Percentiles rank a stretch among this genome's conserved stretches.
These are phyloP conservation scores for Malassezia slooffiae DNA, from an alignment of 1,284 basidiomycete genomes.

Conservation along the genomic window DNA sequence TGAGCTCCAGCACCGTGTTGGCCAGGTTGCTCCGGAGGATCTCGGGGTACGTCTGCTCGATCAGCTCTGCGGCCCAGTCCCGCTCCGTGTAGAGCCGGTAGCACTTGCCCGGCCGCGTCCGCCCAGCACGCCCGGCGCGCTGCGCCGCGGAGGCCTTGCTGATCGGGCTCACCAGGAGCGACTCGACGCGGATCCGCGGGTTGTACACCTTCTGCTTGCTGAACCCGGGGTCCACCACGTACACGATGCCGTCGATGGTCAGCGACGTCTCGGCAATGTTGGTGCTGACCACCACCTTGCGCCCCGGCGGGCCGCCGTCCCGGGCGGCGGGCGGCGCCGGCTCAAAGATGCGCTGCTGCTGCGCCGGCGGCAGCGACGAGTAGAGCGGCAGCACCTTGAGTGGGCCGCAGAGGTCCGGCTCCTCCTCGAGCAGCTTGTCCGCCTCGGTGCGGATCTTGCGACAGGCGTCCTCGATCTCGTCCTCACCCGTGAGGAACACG, in stretches of 20 bases:
- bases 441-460: slow-evolving; percentile 75
- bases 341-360: slow-evolving; percentile 92
- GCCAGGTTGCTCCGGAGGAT: slow-evolving; percentile 73
- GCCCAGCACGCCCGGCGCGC: slow-evolving; percentile 86
- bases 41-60: slow-evolving; percentile 93
- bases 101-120: slow-evolving; percentile 91
- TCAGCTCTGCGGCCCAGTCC: slow-evolving; percentile 74
- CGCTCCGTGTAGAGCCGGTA: slow-evolving; percentile 95
- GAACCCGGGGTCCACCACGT: slow-evolving; percentile 95
- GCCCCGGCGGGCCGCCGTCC: slow-evolving; percentile 65
- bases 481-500: slow-evolving; percentile 91
- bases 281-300: slow-evolving; percentile 89
- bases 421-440: slow-evolving; percentile 31
- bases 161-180: slow-evolving; percentile 82
- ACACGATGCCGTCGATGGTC: slow-evolving; percentile 97
- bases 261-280: slow-evolving; percentile 97
- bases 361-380: slow-evolving; percentile 79
- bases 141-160: slow-evolving; percentile 94
- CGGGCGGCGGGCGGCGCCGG: slow-evolving; percentile 60
- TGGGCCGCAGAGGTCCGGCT: slow-evolving; percentile 53
- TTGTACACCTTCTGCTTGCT: slow-evolving; percentile 97
- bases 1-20: slow-evolving; percentile 84
- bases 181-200: slow-evolving; percentile 89
- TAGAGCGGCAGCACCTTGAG: slow-evolving; percentile 82
- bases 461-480: slow-evolving; percentile 96